A percentile compares a stretch with the other conserved stretches of the same genome.
Conservation (phyloP, 768 basidiomycete genomes). For the Nidularia pulvinata region DNA sequence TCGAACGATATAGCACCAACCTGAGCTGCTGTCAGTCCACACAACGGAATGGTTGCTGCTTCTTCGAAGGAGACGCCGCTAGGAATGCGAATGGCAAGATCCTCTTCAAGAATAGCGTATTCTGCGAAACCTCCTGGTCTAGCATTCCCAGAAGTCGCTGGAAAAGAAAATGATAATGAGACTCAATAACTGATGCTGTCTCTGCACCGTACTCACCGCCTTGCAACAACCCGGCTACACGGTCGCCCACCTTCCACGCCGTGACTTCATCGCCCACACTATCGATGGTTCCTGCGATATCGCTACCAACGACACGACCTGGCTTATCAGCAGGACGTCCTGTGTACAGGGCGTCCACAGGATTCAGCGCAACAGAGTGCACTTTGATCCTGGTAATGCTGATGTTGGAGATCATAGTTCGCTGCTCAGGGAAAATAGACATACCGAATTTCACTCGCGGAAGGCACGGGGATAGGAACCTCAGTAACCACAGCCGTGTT, state of each 20-base stretch:
- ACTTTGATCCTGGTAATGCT: conserved; percentile 20
- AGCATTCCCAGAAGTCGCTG: conserved; percentile 26
- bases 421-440: background rate
- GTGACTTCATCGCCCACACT: conserved; percentile 22
- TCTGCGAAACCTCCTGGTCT: conserved; percentile 32
- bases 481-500: conserved; percentile 22
- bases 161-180: background rate
- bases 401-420: background rate
- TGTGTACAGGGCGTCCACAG: conserved; percentile 26
- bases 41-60: conserved; percentile 27
- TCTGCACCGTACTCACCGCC: conserved; percentile 17
- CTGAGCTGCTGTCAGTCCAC: conserved; percentile 28
- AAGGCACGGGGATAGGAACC: conserved; percentile 22
- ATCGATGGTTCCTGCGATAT: conserved; percentile 30
- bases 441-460: conserved; percentile 23
- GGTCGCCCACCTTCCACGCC: conserved; percentile 25
- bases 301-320: conserved; percentile 30
- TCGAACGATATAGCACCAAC: conserved; percentile 6
- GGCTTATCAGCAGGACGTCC: conserved; percentile 17
- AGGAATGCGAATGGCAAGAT: conserved; percentile 25
- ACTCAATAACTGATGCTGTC: background rate
- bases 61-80: conserved; percentile 23
- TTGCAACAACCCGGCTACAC: conserved; percentile 27
- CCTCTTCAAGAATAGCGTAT: conserved; percentile 27
- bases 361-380: conserved; percentile 27